Conservation (phyloP, 306 rosid species). For the Malus domestica region DNA sequence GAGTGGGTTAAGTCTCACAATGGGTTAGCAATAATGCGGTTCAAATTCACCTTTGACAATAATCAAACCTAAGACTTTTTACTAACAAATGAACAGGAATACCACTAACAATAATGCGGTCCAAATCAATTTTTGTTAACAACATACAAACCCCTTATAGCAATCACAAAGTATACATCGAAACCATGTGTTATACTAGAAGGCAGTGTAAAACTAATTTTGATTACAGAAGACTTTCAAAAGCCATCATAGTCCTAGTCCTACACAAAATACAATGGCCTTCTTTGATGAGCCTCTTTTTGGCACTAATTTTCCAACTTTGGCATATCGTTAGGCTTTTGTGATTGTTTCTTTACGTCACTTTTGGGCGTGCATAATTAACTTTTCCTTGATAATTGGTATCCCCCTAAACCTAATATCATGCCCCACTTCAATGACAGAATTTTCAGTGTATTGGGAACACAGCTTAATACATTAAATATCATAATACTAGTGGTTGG, state of each 20-base stretch:
- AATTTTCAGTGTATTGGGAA: no score
- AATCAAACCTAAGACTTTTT: no score
- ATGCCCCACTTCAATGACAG: not conserved
- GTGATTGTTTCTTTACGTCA: not conserved
- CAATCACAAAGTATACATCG: not conserved
- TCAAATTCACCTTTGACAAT: no score
- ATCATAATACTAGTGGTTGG: no score
- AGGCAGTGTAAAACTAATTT: not conserved
- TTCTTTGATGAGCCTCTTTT: not conserved
- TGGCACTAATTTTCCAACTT: not conserved
- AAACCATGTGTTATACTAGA: not conserved
- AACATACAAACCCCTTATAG: no score
- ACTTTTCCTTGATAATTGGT: conserved; percentile 10
- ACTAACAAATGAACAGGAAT: no score
- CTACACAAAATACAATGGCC: not conserved
- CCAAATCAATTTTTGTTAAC: no score
- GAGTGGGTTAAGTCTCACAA: no score
- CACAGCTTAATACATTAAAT: no score
- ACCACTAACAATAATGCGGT: no score
- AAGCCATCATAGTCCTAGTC: not conserved
- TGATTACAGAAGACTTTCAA: not conserved
- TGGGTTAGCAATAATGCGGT: no score
- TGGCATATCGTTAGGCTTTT: conserved; percentile 2
- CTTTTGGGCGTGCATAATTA: conserved; percentile 23
- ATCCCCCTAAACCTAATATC: conserved; percentile 21